These are phyloP conservation scores for Zoysia pacifica DNA, from an alignment of 176 grass and related monocot genomes.

Conservation along the genomic window DNA sequence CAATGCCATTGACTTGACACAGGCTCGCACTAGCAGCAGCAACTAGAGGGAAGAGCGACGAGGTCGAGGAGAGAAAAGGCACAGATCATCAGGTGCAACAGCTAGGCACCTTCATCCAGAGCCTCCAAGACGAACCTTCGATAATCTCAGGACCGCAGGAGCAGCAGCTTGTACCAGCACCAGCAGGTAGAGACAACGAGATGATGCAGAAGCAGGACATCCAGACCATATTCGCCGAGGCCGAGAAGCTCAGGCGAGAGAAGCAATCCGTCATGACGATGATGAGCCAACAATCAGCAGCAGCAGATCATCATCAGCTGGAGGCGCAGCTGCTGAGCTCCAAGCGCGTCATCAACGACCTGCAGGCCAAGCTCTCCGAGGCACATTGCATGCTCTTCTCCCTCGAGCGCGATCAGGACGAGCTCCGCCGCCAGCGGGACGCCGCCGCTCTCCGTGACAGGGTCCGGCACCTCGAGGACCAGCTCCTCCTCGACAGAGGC, in stretches of 20 bases:
- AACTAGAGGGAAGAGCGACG: background rate
- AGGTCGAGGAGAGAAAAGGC: background rate
- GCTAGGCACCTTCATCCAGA: background rate
- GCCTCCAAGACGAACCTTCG: background rate
- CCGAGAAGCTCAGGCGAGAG: conserved; percentile 2
- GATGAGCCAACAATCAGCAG: background rate
- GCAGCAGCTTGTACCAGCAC: background rate
- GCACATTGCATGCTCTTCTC: conserved; percentile 21
- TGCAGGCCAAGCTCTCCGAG: conserved; percentile 22
- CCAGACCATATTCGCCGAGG: conserved; percentile 9
- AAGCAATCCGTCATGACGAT: background rate
- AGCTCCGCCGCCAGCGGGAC: conserved; percentile 1
- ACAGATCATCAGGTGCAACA: background rate
- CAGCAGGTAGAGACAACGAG: background rate
- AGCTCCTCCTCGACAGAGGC: background rate
- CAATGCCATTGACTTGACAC: too few species aligned
- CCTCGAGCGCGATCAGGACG: conserved; percentile 16
- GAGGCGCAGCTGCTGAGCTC: background rate
- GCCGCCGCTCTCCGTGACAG: background rate
- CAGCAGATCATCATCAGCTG: background rate
- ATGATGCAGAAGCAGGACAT: conserved; percentile 12
- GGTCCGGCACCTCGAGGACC: background rate
- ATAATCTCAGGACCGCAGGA: background rate
- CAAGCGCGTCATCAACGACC: conserved; percentile 14
- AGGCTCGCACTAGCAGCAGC: background rate